Conservation (phyloP, 176 grass and related monocot species). For the Cocos nucifera region DNA sequence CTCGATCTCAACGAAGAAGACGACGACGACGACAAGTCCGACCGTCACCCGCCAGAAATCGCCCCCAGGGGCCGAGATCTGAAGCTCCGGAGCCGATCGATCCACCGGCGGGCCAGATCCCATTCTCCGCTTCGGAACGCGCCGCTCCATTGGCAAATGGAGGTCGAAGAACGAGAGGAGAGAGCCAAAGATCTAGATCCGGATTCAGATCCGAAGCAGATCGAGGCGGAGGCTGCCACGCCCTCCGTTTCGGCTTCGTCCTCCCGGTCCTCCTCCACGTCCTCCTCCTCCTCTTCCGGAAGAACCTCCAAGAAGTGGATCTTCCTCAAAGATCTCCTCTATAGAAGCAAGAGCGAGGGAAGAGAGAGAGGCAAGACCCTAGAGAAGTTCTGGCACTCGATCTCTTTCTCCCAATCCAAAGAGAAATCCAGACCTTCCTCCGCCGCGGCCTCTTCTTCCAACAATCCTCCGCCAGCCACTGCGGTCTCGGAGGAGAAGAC, state of each 20-base stretch:
- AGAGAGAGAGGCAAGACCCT: slow-evolving; percentile 17
- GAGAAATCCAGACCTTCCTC: slow-evolving; percentile 32
- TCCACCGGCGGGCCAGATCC: slow-evolving; percentile 20
- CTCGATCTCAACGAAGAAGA: slow-evolving; percentile 3
- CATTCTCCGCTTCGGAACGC: slow-evolving; percentile 16
- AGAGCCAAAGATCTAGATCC: background rate
- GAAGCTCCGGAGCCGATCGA: slow-evolving; percentile 17
- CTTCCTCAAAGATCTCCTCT: slow-evolving; percentile 20
- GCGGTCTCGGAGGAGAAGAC: slow-evolving; percentile 4
- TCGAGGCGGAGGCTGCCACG: slow-evolving; percentile 8
- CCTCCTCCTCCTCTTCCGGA: slow-evolving; percentile 14
- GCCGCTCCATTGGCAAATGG: slow-evolving; percentile 3
- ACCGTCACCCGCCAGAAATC: background rate
- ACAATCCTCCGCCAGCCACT: background rate
- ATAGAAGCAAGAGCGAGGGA: slow-evolving; percentile 58
- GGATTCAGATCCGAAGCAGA: slow-evolving; percentile 10
- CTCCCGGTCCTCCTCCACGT: slow-evolving; percentile 17
- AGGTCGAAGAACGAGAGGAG: slow-evolving; percentile 2
- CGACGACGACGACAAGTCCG: background rate
- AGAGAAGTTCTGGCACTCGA: slow-evolving; percentile 56
- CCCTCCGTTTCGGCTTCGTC: slow-evolving; percentile 13
- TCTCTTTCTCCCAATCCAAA: slow-evolving; percentile 42
- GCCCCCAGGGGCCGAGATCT: slow-evolving; percentile 6
- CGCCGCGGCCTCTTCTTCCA: background rate
- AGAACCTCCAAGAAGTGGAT: slow-evolving; percentile 13